Percentiles rank a stretch among this genome's conserved stretches.
These are phyloP conservation scores for Fusarium sterilihyphosum DNA, from an alignment of 2,329 filamentous ascomycete species.

Conservation along the genomic window DNA sequence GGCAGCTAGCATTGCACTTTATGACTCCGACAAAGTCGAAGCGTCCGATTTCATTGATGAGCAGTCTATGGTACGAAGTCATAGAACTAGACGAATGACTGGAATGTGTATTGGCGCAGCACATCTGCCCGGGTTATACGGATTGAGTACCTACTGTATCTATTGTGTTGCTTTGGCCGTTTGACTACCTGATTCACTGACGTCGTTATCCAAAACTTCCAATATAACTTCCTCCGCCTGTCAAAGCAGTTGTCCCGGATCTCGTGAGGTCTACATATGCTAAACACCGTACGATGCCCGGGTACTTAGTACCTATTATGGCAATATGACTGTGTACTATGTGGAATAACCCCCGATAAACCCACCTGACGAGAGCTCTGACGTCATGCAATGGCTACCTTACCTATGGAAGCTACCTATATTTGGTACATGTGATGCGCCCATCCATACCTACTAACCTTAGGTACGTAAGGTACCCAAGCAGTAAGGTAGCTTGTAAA, in stretches of 20 bases:
- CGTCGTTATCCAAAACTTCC: neutral
- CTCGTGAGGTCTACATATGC: neutral
- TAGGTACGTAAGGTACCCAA: neutral
- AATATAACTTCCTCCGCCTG: neutral
- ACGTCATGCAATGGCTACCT: conserved; percentile 6
- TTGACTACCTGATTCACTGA: neutral
- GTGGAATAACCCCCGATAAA: neutral
- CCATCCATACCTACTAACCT: neutral
- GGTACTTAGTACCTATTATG: neutral
- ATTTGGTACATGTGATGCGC: neutral
- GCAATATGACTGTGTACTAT: neutral
- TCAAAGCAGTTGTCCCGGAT: neutral
- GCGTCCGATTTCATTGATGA: neutral
- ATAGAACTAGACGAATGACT: neutral
- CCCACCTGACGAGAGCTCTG: conserved; percentile 5
- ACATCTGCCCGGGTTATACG: neutral
- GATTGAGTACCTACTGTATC: too few species aligned
- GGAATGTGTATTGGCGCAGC: neutral
- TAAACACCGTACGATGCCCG: neutral
- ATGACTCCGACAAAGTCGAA: neutral
- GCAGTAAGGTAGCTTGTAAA: neutral
- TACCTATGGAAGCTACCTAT: neutral
- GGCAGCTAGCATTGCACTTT: neutral
- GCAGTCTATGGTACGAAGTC: neutral
- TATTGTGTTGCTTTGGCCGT: neutral